Evolutionary conservation across 768 basidiomycete species (phyloP).

Genomic region (Postia placenta): DNA sequence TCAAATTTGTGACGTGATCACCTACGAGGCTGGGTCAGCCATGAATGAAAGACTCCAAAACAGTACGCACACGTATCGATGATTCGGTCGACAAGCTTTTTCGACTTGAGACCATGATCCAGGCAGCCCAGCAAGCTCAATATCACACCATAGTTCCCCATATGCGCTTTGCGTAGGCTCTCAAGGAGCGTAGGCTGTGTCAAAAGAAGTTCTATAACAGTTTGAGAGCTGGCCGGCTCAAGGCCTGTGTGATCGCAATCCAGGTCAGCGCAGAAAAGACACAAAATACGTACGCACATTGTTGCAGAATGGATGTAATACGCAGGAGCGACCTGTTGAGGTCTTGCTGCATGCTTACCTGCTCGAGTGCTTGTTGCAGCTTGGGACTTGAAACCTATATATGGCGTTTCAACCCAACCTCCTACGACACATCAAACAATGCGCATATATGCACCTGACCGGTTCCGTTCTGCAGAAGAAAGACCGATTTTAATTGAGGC

Average conservation of each 20-base stretch:
- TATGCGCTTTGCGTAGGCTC: slow-evolving; percentile 81
- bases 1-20: slow-evolving; percentile 86
- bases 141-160: slow-evolving; percentile 89
- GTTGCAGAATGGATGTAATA: slow-evolving; percentile 79
- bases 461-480: too few species aligned
- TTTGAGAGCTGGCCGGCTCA: slow-evolving; percentile 58
- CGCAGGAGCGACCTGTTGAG: slow-evolving; percentile 66
- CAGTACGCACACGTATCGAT: slow-evolving; percentile 62
- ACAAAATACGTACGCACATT: slow-evolving; percentile 37
- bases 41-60: neutral
- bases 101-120: slow-evolving; percentile 80
- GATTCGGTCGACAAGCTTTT: slow-evolving; percentile 84
- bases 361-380: slow-evolving; percentile 61
- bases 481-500: too few species aligned
- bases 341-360: slow-evolving; percentile 77
- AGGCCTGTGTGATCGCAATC: slow-evolving; percentile 39
- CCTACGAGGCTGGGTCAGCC: slow-evolving; percentile 35
- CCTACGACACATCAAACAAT: too few species aligned
- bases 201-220: slow-evolving; percentile 81
- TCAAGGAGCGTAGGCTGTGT: slow-evolving; percentile 76
- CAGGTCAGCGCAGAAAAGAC: slow-evolving; percentile 2
- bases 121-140: slow-evolving; percentile 90
- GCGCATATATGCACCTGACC: too few species aligned
- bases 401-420: too few species aligned
- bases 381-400: slow-evolving; percentile 49